Evolutionary conservation across 352 stramenopile species (phyloP).

Genomic region (Achlya hypogyna): DNA sequence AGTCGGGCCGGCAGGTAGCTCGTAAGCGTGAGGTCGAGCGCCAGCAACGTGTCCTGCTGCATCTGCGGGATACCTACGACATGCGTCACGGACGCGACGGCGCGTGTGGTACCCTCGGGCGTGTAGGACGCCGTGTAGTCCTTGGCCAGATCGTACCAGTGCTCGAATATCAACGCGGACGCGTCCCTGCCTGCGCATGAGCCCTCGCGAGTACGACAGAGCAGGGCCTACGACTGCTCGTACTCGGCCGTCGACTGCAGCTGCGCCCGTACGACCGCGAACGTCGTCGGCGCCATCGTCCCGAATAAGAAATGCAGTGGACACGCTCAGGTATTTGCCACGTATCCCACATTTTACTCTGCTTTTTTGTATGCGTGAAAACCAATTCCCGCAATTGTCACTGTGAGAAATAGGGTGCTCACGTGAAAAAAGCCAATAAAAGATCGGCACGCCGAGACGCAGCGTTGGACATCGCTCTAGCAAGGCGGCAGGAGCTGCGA

Average conservation of each 20-base stretch:
- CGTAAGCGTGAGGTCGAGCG: background rate
- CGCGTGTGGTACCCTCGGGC: background rate
- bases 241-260: constrained; percentile 5
- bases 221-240: background rate
- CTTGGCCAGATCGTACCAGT: background rate
- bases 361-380: no score
- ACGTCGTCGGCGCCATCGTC: background rate
- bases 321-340: background rate
- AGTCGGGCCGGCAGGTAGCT: background rate
- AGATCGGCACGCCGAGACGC: no score
- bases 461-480: no score
- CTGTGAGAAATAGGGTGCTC: no score
- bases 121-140: background rate
- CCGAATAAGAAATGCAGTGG: background rate
- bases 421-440: no score
- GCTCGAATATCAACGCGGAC: background rate
- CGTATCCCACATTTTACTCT: no score
- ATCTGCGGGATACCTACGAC: background rate
- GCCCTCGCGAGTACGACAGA: background rate
- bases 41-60: background rate
- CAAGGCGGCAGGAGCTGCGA: no score
- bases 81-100: background rate
- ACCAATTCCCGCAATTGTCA: no score
- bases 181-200: background rate
- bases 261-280: background rate